Conservation (phyloP, 1,284 basidiomycete genomes). For the Ustilago bromivora region DNA sequence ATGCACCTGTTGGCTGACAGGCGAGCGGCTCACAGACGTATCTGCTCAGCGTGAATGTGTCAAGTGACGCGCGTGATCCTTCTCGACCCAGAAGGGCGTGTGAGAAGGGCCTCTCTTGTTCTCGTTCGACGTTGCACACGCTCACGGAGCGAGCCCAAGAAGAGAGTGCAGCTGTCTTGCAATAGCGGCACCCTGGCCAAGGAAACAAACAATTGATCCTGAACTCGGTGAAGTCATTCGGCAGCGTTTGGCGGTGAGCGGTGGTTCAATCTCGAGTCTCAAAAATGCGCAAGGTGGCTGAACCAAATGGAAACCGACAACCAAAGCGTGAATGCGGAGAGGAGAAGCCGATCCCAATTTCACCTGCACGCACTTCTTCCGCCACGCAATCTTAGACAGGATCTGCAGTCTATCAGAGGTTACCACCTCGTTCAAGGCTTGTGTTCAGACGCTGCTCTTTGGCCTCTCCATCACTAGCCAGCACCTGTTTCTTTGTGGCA, state of each 20-base stretch:
- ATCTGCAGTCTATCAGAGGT: not conserved
- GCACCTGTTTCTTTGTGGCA: not conserved
- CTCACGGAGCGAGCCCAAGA: not conserved
- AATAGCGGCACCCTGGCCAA: constrained; percentile 4
- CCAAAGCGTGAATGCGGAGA: constrained; percentile 29
- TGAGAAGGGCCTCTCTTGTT: not conserved
- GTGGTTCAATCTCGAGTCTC: not conserved
- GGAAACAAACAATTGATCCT: constrained; percentile 4
- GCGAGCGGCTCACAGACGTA: not conserved
- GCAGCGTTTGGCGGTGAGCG: not conserved
- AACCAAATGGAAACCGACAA: not conserved
- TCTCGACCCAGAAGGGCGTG: not conserved
- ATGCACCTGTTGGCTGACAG: not conserved
- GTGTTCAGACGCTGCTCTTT: not conserved
- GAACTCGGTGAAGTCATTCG: not conserved
- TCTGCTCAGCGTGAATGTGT: constrained; percentile 5
- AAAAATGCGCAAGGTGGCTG: not conserved
- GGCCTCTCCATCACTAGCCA: not conserved
- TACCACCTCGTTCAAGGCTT: not conserved
- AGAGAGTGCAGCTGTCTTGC: not conserved
- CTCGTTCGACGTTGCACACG: too few species aligned
- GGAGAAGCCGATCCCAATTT: constrained; percentile 9
- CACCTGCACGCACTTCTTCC: not conserved
- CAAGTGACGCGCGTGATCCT: not conserved
- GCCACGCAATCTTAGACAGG: not conserved